These are phyloP conservation scores for Nymphaea colorata DNA, from an alignment of 164 flowering plant species.

Conservation along the genomic window DNA sequence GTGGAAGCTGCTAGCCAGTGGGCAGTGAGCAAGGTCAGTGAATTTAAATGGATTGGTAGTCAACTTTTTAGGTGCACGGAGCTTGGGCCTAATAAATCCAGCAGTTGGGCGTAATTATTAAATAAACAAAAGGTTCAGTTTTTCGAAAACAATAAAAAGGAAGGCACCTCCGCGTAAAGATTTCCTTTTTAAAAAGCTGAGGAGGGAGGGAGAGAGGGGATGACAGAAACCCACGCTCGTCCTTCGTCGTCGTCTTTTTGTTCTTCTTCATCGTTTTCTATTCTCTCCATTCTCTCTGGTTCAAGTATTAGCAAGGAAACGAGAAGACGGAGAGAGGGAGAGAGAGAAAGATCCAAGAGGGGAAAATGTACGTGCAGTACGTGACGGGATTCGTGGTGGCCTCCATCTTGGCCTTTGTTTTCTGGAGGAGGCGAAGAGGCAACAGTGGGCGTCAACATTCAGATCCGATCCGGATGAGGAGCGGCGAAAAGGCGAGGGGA, in stretches of 20 bases:
- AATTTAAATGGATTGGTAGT: too few relatives aligned
- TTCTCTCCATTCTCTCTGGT: neutral
- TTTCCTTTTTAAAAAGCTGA: neutral
- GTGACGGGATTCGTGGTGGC: neutral
- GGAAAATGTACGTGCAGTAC: neutral
- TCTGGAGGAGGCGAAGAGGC: neutral
- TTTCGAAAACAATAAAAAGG: too few relatives aligned
- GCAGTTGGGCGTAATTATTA: too few relatives aligned
- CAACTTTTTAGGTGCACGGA: too few relatives aligned
- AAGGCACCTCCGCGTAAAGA: neutral
- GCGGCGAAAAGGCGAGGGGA: constrained; percentile 14
- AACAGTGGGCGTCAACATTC: neutral
- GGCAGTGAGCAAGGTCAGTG: too few relatives aligned
- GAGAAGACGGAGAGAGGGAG: neutral
- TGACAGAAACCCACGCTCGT: neutral
- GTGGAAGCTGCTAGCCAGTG: too few relatives aligned
- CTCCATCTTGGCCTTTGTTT: neutral
- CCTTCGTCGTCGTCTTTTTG: neutral
- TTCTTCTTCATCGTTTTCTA: neutral
- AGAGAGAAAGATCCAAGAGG: neutral
- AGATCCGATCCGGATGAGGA: neutral
- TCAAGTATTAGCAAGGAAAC: too few relatives aligned
- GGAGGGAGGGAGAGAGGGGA: neutral
- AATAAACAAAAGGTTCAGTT: too few relatives aligned
- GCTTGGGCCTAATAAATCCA: too few relatives aligned